Conservation (phyloP, 2,329 filamentous ascomycete species). For the Colletotrichum sp. region DNA sequence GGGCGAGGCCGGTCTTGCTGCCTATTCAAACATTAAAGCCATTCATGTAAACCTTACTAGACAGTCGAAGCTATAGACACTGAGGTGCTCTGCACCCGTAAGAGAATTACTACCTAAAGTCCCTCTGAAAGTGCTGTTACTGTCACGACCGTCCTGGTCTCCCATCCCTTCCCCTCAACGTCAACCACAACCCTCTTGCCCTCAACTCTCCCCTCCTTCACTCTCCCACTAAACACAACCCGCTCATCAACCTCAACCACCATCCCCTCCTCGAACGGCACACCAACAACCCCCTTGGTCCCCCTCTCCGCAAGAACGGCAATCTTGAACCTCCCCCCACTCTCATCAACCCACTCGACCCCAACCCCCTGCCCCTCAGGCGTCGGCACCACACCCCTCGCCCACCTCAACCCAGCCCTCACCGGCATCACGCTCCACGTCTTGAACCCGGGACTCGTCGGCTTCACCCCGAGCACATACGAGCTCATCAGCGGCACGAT, state of each 20-base stretch:
- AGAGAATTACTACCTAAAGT: not conserved
- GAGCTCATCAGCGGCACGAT: slow-evolving; percentile 50
- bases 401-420: slow-evolving; percentile 43
- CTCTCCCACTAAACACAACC: slow-evolving; percentile 14
- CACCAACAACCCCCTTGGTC: slow-evolving; percentile 29
- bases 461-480: slow-evolving; percentile 51
- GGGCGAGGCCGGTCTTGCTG: slow-evolving; percentile 50
- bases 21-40: slow-evolving; percentile 48
- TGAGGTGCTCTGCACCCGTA: not conserved
- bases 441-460: slow-evolving; percentile 46
- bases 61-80: not conserved
- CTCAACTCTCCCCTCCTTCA: not conserved
- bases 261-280: slow-evolving; percentile 22
- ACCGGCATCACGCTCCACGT: slow-evolving; percentile 44
- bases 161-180: not conserved
- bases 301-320: slow-evolving; percentile 33
- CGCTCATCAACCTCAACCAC: slow-evolving; percentile 23
- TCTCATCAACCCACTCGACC: slow-evolving; percentile 39
- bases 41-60: slow-evolving; percentile 44
- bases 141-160: not conserved
- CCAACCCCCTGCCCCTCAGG: slow-evolving; percentile 37
- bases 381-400: slow-evolving; percentile 47
- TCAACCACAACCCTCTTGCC: not conserved
- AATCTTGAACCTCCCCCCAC: slow-evolving; percentile 27
- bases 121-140: not conserved